A percentile compares a stretch with the other conserved stretches of the same genome.
These are phyloP conservation scores for Petunia hybrid DNA, from an alignment of 305 asterid species.

Conservation along the genomic window DNA sequence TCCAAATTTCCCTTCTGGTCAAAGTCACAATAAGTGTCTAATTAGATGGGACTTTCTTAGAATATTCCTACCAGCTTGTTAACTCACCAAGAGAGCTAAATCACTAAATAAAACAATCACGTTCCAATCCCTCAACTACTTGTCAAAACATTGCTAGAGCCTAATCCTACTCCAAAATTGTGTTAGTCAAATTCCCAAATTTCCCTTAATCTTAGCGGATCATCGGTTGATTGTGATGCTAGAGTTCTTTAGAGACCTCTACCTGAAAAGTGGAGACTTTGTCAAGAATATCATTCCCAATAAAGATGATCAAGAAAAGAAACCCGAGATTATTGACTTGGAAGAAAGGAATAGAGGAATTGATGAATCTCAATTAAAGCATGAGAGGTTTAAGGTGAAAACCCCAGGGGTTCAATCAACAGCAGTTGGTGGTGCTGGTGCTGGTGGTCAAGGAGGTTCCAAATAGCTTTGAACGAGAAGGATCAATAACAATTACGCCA, in stretches of 20 bases:
- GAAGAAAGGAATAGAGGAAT: not conserved
- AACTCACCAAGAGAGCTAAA: too few species aligned
- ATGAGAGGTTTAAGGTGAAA: conserved; percentile 28
- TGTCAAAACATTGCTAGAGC: not conserved
- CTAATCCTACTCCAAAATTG: not conserved
- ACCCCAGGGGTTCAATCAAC: conserved; percentile 13
- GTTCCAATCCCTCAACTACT: not conserved
- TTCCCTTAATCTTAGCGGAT: not conserved
- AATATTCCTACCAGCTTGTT: too few species aligned
- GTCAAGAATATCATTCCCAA: not conserved
- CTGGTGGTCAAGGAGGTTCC: not conserved
- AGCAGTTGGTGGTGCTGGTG: conserved; percentile 6
- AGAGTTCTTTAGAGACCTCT: not conserved
- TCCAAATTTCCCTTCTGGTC: not conserved
- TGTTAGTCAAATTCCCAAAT: not conserved
- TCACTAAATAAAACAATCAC: not conserved
- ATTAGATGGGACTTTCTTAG: too few species aligned
- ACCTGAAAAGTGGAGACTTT: not conserved
- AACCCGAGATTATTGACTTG: not conserved
- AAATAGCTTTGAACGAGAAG: not conserved
- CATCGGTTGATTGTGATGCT: not conserved
- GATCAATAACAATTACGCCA: not conserved
- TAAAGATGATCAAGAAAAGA: conserved; percentile 8
- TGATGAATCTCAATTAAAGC: conserved; percentile 19
- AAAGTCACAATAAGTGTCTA: too few species aligned